A percentile compares a stretch with the other conserved stretches of the same genome.
Evolutionary conservation across 78 protist genomes (phyloP).

Genomic region (Creolimax fragrantissima): DNA sequence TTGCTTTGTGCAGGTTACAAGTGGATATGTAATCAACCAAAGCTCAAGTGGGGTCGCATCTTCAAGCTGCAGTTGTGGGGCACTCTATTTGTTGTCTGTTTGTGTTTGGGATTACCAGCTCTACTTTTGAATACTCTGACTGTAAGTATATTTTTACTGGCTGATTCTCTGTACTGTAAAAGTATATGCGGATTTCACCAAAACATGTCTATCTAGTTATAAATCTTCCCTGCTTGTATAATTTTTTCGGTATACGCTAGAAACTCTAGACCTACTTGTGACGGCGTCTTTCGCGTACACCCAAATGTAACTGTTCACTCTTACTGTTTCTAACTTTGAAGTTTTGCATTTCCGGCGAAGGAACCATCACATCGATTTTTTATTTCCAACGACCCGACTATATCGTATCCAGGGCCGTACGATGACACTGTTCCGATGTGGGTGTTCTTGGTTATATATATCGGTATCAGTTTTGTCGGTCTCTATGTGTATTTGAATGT

Average conservation of each 20-base stretch:
- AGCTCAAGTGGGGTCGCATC: neutral
- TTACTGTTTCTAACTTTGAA: too few relatives aligned
- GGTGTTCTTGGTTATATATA: neutral
- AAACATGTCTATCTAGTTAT: too few relatives aligned
- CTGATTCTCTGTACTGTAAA: too few relatives aligned
- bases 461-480: neutral
- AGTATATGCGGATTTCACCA: too few relatives aligned
- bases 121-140: neutral
- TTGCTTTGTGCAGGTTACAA: neutral
- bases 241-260: too few relatives aligned
- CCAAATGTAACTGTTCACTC: too few relatives aligned
- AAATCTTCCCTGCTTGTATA: too few relatives aligned
- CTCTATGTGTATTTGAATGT: neutral
- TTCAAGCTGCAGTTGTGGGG: neutral
- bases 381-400: neutral
- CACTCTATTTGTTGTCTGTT: neutral
- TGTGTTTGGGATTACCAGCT: neutral
- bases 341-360: too few relatives aligned
- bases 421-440: neutral
- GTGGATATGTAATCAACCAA: neutral
- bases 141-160: too few relatives aligned
- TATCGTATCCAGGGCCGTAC: neutral
- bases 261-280: too few relatives aligned
- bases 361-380: neutral
- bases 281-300: too few relatives aligned